These are phyloP conservation scores for Xylaria grammica DNA, from an alignment of 495 filamentous ascomycete species.

Conservation along the genomic window DNA sequence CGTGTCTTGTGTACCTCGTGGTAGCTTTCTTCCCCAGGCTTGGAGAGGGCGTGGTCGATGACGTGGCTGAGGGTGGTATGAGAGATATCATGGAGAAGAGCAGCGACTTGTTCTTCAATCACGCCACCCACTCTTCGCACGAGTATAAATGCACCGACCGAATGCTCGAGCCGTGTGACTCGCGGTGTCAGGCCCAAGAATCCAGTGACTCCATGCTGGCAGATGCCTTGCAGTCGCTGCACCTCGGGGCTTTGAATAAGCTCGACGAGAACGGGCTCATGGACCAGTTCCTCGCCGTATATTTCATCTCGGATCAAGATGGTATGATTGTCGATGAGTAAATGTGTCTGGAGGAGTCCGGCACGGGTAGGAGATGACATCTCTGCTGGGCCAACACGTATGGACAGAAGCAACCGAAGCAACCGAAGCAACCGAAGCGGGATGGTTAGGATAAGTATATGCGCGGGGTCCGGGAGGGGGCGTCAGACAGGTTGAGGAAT, in stretches of 20 bases:
- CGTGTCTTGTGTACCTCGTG: slow-evolving; percentile 51
- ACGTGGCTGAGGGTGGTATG: slow-evolving; percentile 53
- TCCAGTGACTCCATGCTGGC: slow-evolving; percentile 46
- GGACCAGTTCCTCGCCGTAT: slow-evolving; percentile 42
- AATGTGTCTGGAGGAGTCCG: slow-evolving; percentile 35
- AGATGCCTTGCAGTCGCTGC: slow-evolving; percentile 43
- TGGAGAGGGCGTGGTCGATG: slow-evolving; percentile 45
- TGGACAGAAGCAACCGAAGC: not conserved
- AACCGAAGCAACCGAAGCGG: not conserved
- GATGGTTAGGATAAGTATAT: not conserved
- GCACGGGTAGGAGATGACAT: slow-evolving; percentile 27
- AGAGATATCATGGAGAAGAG: slow-evolving; percentile 50
- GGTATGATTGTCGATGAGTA: slow-evolving; percentile 28
- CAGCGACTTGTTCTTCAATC: slow-evolving; percentile 49
- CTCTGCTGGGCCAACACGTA: slow-evolving; percentile 1
- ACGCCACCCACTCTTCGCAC: slow-evolving; percentile 46
- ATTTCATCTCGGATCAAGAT: slow-evolving; percentile 38
- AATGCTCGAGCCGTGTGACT: slow-evolving; percentile 52
- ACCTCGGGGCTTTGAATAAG: slow-evolving; percentile 44
- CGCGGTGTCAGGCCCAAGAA: slow-evolving; percentile 42
- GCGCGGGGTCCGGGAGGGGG: not conserved
- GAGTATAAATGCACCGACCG: slow-evolving; percentile 49
- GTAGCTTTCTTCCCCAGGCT: slow-evolving; percentile 48
- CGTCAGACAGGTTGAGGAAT: not conserved
- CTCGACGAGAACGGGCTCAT: slow-evolving; percentile 44